Conservation (phyloP, 768 basidiomycete genomes). For the Chlorophyllum brunneum region DNA sequence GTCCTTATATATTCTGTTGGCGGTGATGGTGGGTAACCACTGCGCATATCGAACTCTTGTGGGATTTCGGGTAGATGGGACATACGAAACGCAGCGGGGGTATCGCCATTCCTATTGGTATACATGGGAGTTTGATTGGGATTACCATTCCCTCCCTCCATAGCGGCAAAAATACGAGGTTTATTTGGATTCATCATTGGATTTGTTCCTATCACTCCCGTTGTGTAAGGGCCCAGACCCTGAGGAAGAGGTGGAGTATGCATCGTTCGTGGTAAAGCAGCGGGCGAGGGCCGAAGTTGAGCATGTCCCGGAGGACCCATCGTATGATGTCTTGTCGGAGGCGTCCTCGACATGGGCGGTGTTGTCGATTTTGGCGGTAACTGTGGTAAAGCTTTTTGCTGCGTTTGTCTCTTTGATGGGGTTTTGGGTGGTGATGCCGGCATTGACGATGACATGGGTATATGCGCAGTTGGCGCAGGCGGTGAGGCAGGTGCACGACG, state of each 20-base stretch:
- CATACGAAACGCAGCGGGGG: neutral
- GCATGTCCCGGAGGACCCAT: neutral
- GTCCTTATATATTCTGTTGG: slow-evolving; percentile 1
- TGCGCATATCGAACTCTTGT: neutral
- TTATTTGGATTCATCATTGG: slow-evolving; percentile 27
- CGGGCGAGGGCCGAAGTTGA: neutral
- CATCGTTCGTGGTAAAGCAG: slow-evolving; percentile 16
- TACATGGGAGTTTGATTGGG: slow-evolving; percentile 10
- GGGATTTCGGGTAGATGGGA: neutral
- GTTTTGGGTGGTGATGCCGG: neutral
- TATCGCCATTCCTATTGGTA: neutral
- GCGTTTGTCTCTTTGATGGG: neutral
- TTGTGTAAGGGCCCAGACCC: no score
- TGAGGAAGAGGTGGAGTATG: no score
- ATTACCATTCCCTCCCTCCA: slow-evolving; percentile 25
- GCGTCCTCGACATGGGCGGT: neutral
- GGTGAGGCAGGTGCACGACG: slow-evolving; percentile 6
- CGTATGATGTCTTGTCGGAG: neutral
- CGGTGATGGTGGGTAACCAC: slow-evolving; percentile 13
- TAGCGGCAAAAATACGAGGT: slow-evolving; percentile 63
- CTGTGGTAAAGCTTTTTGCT: slow-evolving; percentile 7
- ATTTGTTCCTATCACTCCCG: slow-evolving; percentile 23
- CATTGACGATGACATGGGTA: neutral
- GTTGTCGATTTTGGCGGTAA: neutral
- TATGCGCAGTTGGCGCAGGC: neutral